phyloP scores from a whole-genome alignment of 75 land plant genomes.

The Pinus albicaulis region DNA sequence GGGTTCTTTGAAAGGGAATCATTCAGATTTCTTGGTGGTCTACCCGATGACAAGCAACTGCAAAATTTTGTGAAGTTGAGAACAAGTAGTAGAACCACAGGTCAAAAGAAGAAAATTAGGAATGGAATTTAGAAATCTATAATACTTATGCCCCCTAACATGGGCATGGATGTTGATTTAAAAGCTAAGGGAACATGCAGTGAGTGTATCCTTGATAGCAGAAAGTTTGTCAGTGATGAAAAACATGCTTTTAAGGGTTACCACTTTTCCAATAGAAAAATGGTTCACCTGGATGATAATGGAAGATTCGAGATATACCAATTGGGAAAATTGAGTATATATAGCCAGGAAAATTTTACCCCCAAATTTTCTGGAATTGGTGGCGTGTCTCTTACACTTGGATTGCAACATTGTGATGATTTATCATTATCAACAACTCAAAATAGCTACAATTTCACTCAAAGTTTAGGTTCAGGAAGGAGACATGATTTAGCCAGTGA shows the following conservation, averaged over 20 bases:
- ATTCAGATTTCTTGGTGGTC: too few relatives aligned
- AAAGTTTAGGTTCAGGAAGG: background rate
- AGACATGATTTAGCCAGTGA: background rate
- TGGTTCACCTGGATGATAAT: background rate
- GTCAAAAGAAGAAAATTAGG: background rate
- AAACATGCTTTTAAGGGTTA: background rate
- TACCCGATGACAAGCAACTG: too few relatives aligned
- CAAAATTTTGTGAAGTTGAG: too few relatives aligned
- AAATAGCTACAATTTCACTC: background rate
- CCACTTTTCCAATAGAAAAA: slow-evolving; percentile 3
- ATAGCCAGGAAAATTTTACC: slow-evolving; percentile 24
- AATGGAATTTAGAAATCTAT: background rate
- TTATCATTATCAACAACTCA: background rate
- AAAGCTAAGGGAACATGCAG: background rate
- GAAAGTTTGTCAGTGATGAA: background rate
- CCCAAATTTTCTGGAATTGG: slow-evolving; percentile 26
- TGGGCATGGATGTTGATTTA: background rate
- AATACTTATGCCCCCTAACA: background rate
- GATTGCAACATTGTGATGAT: slow-evolving; percentile 55
- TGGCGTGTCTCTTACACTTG: slow-evolving; percentile 60
- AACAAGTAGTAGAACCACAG: background rate
- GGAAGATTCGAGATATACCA: slow-evolving; percentile 38
- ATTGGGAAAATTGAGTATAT: slow-evolving; percentile 37
- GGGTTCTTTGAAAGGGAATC: too few relatives aligned
- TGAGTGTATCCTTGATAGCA: background rate